Base-by-base conservation (phyloP, 176 grass and related monocot species). In the Cenchrus purpureus region DNA sequence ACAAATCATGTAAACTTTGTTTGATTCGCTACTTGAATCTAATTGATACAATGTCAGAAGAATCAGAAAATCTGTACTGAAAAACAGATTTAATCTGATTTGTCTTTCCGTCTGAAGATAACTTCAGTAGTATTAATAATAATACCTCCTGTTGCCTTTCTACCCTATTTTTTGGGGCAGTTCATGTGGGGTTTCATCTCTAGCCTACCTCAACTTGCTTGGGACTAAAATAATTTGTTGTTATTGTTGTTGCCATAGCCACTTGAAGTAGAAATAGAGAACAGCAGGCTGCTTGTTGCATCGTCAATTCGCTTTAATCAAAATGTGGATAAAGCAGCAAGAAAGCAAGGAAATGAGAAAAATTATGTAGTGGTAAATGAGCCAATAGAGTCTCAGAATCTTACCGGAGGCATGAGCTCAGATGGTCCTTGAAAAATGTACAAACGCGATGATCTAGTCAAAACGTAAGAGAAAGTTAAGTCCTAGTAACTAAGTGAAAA, bases 341-440 rank as follows among this genome's bases (percentile, higher is more conserved):
- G 48, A 52, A 65, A 77, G 12, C 8, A 42, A 72, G 40, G 50
- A 86, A 86, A 83, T 43, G 19, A 66, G 12, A 86, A 73, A 76
- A 53, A 56, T 37, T 11, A n/a, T 12, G 15, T 16, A 68, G 29
- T 60, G 29, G 1, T 37, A 66, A 40, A 83, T 60, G 28, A 85
- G 14, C 17, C 20, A 64, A 56, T 57, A 80, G 17, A 65, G 72
- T 84, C 77, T 78, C 56, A 83, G 53, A 62, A 91, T 81, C 91
- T 98, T 89, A 98, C 97, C 75, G 89, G 93, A 78, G 89, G 97
- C 97, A 98, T 98, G 76, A 98, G 79, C 46, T 98, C 91, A 82
- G 89, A 87, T 48, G 97, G 97, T 73, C 97, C 97, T 89, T 98
- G 97, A 46, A 98, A 94, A 83, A 94, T 87, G 86, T 98, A 98